Percentiles rank a stretch among this genome's conserved stretches.
Evolutionary conservation across 345 rosid genomes (phyloP).

Genomic region (Turritis glabra): DNA sequence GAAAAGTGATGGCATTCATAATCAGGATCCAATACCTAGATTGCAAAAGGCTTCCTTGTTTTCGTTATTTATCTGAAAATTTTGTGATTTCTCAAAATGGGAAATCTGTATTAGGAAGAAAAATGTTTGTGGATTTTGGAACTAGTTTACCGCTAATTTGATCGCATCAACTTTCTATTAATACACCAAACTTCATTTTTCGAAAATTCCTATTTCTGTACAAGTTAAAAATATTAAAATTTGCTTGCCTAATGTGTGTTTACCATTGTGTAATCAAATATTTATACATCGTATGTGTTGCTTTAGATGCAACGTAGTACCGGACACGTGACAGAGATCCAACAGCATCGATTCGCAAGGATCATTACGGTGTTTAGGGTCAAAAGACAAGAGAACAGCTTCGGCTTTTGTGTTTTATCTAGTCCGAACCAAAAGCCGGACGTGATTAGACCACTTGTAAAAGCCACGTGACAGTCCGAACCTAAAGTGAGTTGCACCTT

Average conservation of each 20-base stretch:
- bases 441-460: background rate
- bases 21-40: slow-evolving; percentile 15
- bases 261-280: background rate
- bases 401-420: slow-evolving; percentile 16
- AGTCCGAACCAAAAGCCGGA: slow-evolving; percentile 7
- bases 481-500: background rate
- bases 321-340: background rate
- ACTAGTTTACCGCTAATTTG: slow-evolving; percentile 27
- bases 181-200: slow-evolving; percentile 15
- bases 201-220: slow-evolving; percentile 2
- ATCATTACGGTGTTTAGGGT: background rate
- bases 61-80: slow-evolving; percentile 19
- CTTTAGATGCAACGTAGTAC: background rate
- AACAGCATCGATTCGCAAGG: background rate
- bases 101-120: slow-evolving; percentile 13
- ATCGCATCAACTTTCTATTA: slow-evolving; percentile 26
- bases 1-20: slow-evolving; percentile 28
- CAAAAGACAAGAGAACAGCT: slow-evolving; percentile 6
- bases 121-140: slow-evolving; percentile 32
- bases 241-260: background rate
- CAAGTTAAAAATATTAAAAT: background rate
- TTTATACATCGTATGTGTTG: background rate
- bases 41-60: slow-evolving; percentile 3
- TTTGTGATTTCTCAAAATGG: slow-evolving; percentile 6
- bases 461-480: background rate